phyloP scores from a whole-genome alignment of 371 early-diverging fungal genomes.

The Saksenaea vasiformis region DNA sequence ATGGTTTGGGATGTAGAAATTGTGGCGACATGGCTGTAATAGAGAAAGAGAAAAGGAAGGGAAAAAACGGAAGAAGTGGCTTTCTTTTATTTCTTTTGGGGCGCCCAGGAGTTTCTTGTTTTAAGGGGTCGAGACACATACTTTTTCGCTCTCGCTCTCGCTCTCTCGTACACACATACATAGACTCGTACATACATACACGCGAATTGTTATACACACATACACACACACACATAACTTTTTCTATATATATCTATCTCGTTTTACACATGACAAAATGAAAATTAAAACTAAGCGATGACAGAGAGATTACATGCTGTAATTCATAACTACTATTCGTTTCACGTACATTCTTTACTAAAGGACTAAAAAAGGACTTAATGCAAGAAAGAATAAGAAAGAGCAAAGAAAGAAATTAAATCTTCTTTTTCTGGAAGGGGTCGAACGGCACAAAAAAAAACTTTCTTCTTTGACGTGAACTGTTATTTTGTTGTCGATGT shows the following conservation, averaged over 20 bases:
- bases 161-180: neutral
- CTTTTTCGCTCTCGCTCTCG: no score
- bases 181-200: no score
- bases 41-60: neutral
- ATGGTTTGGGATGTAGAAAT: neutral
- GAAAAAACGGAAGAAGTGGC: neutral
- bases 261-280: no score
- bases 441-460: no score
- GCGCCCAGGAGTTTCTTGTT: neutral
- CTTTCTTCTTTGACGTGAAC: neutral
- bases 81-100: neutral
- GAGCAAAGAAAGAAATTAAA: neutral
- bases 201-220: no score
- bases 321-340: neutral
- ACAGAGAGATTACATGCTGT: no score
- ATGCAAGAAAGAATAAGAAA: slow-evolving; percentile 1
- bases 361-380: neutral
- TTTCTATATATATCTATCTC: no score
- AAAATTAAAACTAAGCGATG: no score
- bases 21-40: neutral
- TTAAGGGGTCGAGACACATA: slow-evolving; percentile 3
- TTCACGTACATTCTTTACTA: neutral
- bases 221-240: neutral
- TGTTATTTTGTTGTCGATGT: neutral
- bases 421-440: slow-evolving; percentile 1